Evolutionary conservation across 2,329 filamentous ascomycete genomes (phyloP).

Genomic region (Cladosporium sp.): DNA sequence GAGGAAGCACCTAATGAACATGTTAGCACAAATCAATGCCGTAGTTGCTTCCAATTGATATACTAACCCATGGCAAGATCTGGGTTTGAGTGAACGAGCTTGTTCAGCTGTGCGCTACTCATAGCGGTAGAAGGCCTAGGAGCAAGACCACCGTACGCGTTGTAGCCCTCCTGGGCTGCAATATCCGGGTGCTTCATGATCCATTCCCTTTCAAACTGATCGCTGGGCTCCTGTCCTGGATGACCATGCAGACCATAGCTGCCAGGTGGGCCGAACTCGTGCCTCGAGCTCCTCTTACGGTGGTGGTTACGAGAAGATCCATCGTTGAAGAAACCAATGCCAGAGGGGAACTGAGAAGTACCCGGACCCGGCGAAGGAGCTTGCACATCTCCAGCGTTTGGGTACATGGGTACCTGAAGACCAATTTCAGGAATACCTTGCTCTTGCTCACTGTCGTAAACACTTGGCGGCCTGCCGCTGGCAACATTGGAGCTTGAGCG

Average conservation of each 20-base stretch:
- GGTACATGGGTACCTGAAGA: constrained; percentile 88
- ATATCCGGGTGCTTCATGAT: constrained; percentile 87
- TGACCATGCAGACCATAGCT: constrained; percentile 94
- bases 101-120: constrained; percentile 86
- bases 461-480: constrained; percentile 49
- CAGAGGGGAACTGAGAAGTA: constrained; percentile 35
- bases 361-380: constrained; percentile 76
- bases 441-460: constrained; percentile 61
- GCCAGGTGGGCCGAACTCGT: constrained; percentile 70
- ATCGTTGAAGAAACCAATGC: constrained; percentile 52
- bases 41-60: background rate
- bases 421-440: constrained; percentile 91
- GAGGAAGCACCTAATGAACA: constrained; percentile 55
- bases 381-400: constrained; percentile 89
- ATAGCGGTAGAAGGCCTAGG: constrained; percentile 71
- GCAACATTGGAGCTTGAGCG: constrained; percentile 45
- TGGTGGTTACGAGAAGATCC: constrained; percentile 52
- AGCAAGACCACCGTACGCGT: constrained; percentile 52
- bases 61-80: constrained; percentile 48
- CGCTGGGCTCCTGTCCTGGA: constrained; percentile 61
- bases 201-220: constrained; percentile 87
- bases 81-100: constrained; percentile 71
- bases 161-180: constrained; percentile 71
- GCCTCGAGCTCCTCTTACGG: constrained; percentile 68
- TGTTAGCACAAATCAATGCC: constrained; percentile 9